Evolutionary conservation across 176 grass and related monocot species (phyloP), one percentile per base, ranked within the genome.

Genomic region (Eleusine coracana): DNA sequence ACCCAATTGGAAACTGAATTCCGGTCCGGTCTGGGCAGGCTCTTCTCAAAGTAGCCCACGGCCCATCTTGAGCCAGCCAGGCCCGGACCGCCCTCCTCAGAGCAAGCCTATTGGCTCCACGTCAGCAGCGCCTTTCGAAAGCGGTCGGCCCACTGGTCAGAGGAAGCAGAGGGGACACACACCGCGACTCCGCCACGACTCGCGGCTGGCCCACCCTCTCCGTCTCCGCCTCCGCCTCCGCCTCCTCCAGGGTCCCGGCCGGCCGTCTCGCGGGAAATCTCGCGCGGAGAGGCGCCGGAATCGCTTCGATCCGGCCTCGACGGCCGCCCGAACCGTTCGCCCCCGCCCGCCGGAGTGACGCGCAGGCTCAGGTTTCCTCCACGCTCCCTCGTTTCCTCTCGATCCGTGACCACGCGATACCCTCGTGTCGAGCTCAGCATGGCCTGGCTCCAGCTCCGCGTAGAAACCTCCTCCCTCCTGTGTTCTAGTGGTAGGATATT

Each of bases 241-340:
- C 41, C 84, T 44, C 66, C 36, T 44, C 6, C 55, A 23, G 21
- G 7, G 18, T 28, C 38, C 23, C 74, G n/a, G 54, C 23, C 83
- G 34, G 54, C 1, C 34, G 79, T 20, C 23, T 58, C 49, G 72
- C 72, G 62, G 62, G 48, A 68, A 84, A 84, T 84, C 72, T 84
- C 48, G n/a, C 72, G 73, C 72, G 72, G 50, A 49, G 36, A 50
- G 75, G 39, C 75, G 41, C 41, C 63, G 21, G 13, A 50, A 61
- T 69, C 64, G 34, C 70, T 54, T 62, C 76, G 71, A 81, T 71
- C 65, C 65, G 42, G 56, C 62, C 14, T 15, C 14, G 59, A 60
- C 9, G 14, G 59, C 59, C 67, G 5, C 56, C 28, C 28, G 80
- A 56, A 31, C 59, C 10, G 42, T 37, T 42, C 67, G 18, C 9